A percentile compares a stretch with the other conserved stretches of the same genome.
Conservation (phyloP, 768 basidiomycete genomes). For the Hirschioporus abietinus region DNA sequence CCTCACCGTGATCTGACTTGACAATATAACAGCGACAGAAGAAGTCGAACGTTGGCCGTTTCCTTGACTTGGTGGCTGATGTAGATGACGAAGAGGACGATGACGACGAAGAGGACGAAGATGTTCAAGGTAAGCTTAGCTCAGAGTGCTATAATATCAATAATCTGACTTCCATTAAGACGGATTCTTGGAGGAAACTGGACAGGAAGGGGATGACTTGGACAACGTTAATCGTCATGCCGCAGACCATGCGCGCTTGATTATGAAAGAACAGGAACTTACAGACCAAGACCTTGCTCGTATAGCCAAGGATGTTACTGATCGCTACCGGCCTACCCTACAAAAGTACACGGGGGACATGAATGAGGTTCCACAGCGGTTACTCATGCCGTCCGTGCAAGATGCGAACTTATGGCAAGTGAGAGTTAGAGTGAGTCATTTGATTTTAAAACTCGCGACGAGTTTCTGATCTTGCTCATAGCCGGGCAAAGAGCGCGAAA, state of each 20-base stretch:
- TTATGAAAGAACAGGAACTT: conserved; percentile 64
- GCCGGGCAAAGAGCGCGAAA: conserved; percentile 89
- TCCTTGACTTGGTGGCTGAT: conserved; percentile 94
- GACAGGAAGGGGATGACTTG: conserved; percentile 57
- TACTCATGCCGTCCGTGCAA: conserved; percentile 95
- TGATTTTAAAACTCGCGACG: not conserved
- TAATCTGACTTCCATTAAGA: conserved; percentile 33
- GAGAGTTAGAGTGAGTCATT: conserved; percentile 69
- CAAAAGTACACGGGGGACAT: conserved; percentile 85
- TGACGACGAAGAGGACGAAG: conserved; percentile 80
- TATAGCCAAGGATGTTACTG: conserved; percentile 76
- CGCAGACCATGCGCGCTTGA: conserved; percentile 62
- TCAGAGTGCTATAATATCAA: conserved; percentile 28
- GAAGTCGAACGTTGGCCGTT: conserved; percentile 62
- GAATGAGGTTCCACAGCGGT: conserved; percentile 87
- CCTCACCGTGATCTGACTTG: conserved; percentile 10
- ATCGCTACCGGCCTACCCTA: conserved; percentile 68
- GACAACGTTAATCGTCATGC: conserved; percentile 45
- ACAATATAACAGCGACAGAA: conserved; percentile 55
- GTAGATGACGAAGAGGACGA: conserved; percentile 98
- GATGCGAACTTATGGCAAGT: conserved; percentile 97
- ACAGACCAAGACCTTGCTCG: conserved; percentile 77
- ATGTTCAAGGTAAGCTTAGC: conserved; percentile 35
- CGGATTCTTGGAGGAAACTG: conserved; percentile 61
- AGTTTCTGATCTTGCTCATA: conserved; percentile 25